Conservation (phyloP, 192 early-diverging fungal species). For the Coemansia sp. region DNA sequence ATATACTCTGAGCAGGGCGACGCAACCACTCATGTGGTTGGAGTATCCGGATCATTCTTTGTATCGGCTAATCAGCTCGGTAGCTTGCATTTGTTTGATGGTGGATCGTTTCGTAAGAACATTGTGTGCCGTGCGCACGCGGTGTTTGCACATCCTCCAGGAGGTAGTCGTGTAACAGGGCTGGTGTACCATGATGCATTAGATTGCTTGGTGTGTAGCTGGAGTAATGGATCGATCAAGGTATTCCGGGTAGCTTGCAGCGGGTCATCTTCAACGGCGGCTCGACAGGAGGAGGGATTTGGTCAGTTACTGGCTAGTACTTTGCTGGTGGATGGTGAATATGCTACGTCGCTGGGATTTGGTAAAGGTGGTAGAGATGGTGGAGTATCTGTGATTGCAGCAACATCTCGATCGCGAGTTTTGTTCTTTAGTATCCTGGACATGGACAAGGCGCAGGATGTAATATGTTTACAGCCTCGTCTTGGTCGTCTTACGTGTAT, state of each 20-base stretch:
- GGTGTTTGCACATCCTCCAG: constrained; percentile 51
- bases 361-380: constrained; percentile 4
- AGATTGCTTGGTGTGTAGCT: constrained; percentile 73
- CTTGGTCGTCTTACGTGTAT: constrained; percentile 24
- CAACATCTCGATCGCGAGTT: constrained; percentile 41
- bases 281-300: too few relatives aligned
- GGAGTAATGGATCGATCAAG: constrained; percentile 79
- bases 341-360: constrained; percentile 19
- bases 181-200: constrained; percentile 75
- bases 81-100: constrained; percentile 81
- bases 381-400: constrained; percentile 23
- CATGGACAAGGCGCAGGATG: constrained; percentile 15
- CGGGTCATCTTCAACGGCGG: too few relatives aligned
- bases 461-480: constrained; percentile 8
- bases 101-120: constrained; percentile 73
- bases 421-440: constrained; percentile 19
- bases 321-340: constrained; percentile 12
- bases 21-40: constrained; percentile 64
- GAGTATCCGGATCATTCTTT: constrained; percentile 72
- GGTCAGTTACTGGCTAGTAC: constrained; percentile 11
- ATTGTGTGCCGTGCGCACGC: constrained; percentile 74
- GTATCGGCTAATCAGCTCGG: constrained; percentile 83
- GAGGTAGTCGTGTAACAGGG: constrained; percentile 68
- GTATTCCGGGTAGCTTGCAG: constrained; percentile 68
- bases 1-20: constrained; percentile 82